Evolutionary conservation across 352 stramenopile genomes (phyloP).

Genomic region (Globisporangium emineosum): DNA sequence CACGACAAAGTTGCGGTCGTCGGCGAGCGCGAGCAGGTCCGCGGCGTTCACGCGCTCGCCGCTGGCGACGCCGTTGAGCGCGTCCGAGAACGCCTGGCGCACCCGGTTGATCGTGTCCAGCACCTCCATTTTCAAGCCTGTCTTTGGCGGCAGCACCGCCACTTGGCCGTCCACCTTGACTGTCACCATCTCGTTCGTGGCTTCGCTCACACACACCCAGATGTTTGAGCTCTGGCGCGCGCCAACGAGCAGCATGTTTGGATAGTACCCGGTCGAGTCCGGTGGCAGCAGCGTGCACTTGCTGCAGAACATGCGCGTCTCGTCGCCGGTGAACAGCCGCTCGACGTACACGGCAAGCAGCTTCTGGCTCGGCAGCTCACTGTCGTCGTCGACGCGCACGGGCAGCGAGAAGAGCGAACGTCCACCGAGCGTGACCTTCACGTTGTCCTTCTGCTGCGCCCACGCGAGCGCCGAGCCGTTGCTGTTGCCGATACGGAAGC

Average conservation of each 20-base stretch:
- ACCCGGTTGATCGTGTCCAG: slow-evolving; percentile 48
- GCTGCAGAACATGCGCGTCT: slow-evolving; percentile 73
- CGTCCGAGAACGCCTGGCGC: slow-evolving; percentile 49
- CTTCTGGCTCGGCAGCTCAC: slow-evolving; percentile 21
- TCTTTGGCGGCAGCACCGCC: slow-evolving; percentile 42
- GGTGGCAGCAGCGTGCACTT: slow-evolving; percentile 78
- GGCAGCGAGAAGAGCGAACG: slow-evolving; percentile 70
- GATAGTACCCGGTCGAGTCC: slow-evolving; percentile 51
- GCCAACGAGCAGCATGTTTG: slow-evolving; percentile 50
- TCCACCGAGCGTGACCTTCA: slow-evolving; percentile 54
- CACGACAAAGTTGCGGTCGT: slow-evolving; percentile 44
- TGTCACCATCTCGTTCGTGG: slow-evolving; percentile 46
- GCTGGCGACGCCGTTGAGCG: slow-evolving; percentile 34
- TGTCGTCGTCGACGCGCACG: slow-evolving; percentile 36
- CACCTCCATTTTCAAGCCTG: slow-evolving; percentile 34
- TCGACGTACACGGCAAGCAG: slow-evolving; percentile 67
- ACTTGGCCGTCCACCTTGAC: slow-evolving; percentile 65
- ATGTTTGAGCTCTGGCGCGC: slow-evolving; percentile 48
- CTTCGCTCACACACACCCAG: slow-evolving; percentile 56
- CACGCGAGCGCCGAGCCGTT: slow-evolving; percentile 46
- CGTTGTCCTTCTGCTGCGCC: slow-evolving; percentile 56
- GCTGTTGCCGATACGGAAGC: slow-evolving; percentile 45
- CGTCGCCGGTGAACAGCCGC: slow-evolving; percentile 70
- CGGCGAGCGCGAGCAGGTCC: slow-evolving; percentile 37
- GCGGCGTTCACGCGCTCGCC: slow-evolving; percentile 29